Conservation (phyloP, 2,329 filamentous ascomycete species). For the Aspergillus floridensis region DNA sequence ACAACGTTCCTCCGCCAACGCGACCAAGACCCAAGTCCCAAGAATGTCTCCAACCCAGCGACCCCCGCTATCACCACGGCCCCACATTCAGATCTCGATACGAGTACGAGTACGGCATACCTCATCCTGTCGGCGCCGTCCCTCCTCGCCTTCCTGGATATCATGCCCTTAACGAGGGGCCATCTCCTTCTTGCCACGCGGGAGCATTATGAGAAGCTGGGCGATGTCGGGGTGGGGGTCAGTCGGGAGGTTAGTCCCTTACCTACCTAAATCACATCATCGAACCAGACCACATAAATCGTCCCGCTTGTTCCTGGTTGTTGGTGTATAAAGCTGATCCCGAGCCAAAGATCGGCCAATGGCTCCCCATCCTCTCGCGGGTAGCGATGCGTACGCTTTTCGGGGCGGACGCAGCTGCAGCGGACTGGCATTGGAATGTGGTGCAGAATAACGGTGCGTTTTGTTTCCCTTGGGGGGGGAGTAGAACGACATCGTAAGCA, state of each 20-base stretch:
- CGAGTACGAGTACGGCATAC: conserved; percentile 31
- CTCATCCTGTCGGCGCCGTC: conserved; percentile 74
- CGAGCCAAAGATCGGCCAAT: conserved; percentile 41
- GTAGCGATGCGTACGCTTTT: conserved; percentile 70
- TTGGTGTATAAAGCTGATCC: neutral
- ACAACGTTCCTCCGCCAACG: conserved; percentile 19
- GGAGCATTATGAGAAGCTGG: conserved; percentile 72
- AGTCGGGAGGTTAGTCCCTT: conserved; percentile 61
- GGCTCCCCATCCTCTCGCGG: conserved; percentile 57
- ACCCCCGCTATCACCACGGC: too few species aligned
- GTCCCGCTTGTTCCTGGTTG: neutral
- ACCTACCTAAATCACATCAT: neutral
- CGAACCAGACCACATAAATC: too few species aligned
- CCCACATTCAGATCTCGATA: conserved; percentile 4
- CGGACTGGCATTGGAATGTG: conserved; percentile 93
- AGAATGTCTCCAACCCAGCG: conserved; percentile 18
- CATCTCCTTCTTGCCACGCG: conserved; percentile 82
- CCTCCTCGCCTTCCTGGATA: conserved; percentile 87
- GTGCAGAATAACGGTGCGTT: conserved; percentile 84
- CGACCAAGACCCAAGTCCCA: neutral
- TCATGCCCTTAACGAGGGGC: conserved; percentile 78
- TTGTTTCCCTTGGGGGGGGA: too few species aligned
- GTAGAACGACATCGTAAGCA: neutral
- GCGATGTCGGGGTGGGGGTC: conserved; percentile 63
- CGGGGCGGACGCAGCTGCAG: conserved; percentile 20